phyloP scores from a whole-genome alignment of 768 basidiomycete genomes.

The Podaxis sp. region DNA sequence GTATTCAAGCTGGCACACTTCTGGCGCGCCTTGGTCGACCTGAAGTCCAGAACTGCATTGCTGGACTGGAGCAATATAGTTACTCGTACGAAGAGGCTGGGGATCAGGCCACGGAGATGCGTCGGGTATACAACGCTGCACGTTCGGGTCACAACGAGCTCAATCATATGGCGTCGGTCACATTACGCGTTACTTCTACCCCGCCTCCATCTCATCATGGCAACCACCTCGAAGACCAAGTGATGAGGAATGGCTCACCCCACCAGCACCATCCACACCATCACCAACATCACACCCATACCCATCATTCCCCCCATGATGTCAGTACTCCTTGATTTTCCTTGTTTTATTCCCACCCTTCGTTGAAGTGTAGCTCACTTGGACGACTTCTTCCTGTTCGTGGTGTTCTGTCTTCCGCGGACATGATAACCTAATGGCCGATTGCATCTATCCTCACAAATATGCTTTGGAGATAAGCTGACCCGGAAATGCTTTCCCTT shows the following conservation, averaged over 20 bases:
- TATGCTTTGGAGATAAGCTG: not conserved
- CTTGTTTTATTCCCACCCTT: not conserved
- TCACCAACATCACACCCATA: conserved; percentile 20
- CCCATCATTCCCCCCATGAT: conserved; percentile 7
- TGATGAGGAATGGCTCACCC: conserved; percentile 12
- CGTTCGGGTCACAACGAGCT: conserved; percentile 44
- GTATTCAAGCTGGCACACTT: conserved; percentile 80
- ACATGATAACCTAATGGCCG: not conserved
- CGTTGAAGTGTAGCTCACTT: not conserved
- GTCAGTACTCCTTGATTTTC: conserved; percentile 7
- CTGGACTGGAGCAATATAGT: conserved; percentile 85
- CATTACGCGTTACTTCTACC: conserved; percentile 34
- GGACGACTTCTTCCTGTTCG: not conserved
- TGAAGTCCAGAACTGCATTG: conserved; percentile 82
- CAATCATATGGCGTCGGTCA: conserved; percentile 45
- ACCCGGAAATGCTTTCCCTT: not conserved
- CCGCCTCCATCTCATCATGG: conserved; percentile 19
- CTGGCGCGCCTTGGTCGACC: conserved; percentile 81
- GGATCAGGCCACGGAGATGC: conserved; percentile 72
- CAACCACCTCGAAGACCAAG: conserved; percentile 14
- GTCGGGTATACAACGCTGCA: conserved; percentile 46
- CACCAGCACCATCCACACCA: conserved; percentile 14
- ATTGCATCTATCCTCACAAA: not conserved
- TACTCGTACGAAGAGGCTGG: conserved; percentile 85
- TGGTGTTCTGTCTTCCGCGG: not conserved